Base-by-base conservation (phyloP, 192 early-diverging fungal species). In the Gryganskiella cystojenkinii region DNA sequence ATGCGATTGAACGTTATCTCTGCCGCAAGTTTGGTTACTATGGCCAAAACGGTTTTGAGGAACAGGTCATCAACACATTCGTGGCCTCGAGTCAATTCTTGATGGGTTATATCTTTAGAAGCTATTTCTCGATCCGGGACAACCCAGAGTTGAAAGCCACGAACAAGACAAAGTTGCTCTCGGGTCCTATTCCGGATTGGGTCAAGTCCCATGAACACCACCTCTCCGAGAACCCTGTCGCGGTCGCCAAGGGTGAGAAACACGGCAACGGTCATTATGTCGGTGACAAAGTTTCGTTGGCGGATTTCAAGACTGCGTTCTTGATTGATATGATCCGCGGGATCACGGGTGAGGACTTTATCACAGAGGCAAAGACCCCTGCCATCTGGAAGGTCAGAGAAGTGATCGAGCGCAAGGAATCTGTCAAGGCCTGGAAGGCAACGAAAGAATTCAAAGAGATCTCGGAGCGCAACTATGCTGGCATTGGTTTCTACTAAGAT, bases 261-360 rank as follows among this genome's bases (percentile, higher is more conserved):
- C 87, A 87, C n/a, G 58, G 72, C 40, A 88, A 75, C 40, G 84
- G 87, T 1, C 86, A 89, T 52, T 89, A 84, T 47, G 78, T 89
- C 64, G 85, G 86, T 45, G 64, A 71, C 62, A 64, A 79, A 44
- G 60, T 54, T 5, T 78, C 83, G 0, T 74, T 84, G 27, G 76
- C 71, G 2, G 88, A 89, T 52, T 30, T 86, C 28, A 59, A 37
- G 56, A 53, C 56, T 13, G 30, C 10, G 6, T 27, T 45, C 2
- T 0, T 65, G 15, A 15, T 73, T 14, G 40, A 3, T 4, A 35
- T 73, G 4, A 53, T 73, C 40, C 61, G 56, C 25, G 17, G 45
- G 13, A 44, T 61, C 0, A 54, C 27, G 0, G 56, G 34, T 0
- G 49, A 73, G 37, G 59, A 54, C 2, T 9, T 65, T 7, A 25